Evolutionary conservation across 1,284 basidiomycete genomes (phyloP).

Genomic region (Boletus sp.): DNA sequence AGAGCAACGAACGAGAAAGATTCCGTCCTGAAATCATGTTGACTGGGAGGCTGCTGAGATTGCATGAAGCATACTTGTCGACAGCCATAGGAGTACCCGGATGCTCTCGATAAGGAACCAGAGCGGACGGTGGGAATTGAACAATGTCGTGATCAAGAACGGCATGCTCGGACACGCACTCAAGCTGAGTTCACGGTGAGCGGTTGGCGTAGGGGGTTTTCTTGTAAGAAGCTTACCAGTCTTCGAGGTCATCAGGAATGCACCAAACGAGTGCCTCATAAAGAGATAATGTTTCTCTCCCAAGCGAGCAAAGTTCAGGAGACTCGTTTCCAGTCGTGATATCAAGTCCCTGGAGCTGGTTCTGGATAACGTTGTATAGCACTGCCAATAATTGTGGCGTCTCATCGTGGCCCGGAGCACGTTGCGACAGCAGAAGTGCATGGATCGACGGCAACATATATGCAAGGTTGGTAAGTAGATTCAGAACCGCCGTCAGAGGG

Average conservation of each 20-base stretch:
- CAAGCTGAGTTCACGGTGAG: slow-evolving; percentile 34
- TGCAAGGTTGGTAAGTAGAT: slow-evolving; percentile 46
- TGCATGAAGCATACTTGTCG: slow-evolving; percentile 45
- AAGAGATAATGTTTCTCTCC: slow-evolving; percentile 42
- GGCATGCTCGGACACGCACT: slow-evolving; percentile 37
- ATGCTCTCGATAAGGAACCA: slow-evolving; percentile 46
- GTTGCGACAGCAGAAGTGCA: slow-evolving; percentile 36
- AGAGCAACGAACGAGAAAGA: slow-evolving; percentile 40
- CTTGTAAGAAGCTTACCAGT: slow-evolving; percentile 34
- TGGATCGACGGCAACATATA: slow-evolving; percentile 50
- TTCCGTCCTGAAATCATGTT: slow-evolving; percentile 33
- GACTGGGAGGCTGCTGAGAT: slow-evolving; percentile 18
- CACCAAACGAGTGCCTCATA: slow-evolving; percentile 54
- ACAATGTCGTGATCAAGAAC: slow-evolving; percentile 44
- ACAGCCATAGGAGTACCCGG: slow-evolving; percentile 50
- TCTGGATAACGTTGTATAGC: slow-evolving; percentile 41
- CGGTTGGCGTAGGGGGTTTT: neutral
- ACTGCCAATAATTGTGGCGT: slow-evolving; percentile 37
- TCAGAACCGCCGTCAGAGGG: slow-evolving; percentile 48
- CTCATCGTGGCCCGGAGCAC: slow-evolving; percentile 21
- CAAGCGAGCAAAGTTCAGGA: slow-evolving; percentile 32
- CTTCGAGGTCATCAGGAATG: slow-evolving; percentile 39
- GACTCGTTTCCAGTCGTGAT: slow-evolving; percentile 22
- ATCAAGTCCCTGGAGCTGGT: slow-evolving; percentile 36
- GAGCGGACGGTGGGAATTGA: slow-evolving; percentile 46